These are phyloP conservation scores for Chaetomium sp. DNA, from an alignment of 2,329 filamentous ascomycete species.

Conservation along the genomic window DNA sequence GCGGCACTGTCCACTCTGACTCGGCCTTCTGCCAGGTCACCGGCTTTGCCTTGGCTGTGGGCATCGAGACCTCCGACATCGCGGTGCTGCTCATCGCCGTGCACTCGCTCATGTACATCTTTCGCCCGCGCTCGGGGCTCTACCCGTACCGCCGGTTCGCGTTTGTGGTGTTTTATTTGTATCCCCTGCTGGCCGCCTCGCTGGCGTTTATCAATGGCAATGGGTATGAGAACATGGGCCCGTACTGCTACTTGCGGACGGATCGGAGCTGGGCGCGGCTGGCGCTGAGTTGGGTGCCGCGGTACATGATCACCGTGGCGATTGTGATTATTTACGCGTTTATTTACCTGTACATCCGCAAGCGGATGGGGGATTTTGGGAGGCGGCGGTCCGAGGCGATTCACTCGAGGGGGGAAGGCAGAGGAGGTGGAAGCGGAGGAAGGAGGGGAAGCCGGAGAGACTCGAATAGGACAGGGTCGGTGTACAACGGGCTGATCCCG, in stretches of 20 bases:
- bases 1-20: constrained; percentile 42
- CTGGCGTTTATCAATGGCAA: constrained; percentile 55
- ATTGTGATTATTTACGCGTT: constrained; percentile 60
- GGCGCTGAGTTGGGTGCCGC: constrained; percentile 64
- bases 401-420: background rate
- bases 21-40: constrained; percentile 59
- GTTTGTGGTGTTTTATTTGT: constrained; percentile 48
- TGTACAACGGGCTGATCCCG: constrained; percentile 30
- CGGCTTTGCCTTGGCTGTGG: constrained; percentile 60
- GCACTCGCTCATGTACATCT: constrained; percentile 67
- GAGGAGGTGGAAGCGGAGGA: no score
- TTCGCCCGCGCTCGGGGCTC: constrained; percentile 57
- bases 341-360: constrained; percentile 62
- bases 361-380: constrained; percentile 37
- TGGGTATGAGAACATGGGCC: constrained; percentile 56
- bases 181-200: constrained; percentile 54
- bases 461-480: constrained; percentile 10
- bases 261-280: constrained; percentile 63
- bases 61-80: constrained; percentile 65
- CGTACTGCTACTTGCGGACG: constrained; percentile 64
- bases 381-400: constrained; percentile 21
- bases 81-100: constrained; percentile 66
- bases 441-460: background rate
- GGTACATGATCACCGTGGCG: constrained; percentile 59
- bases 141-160: constrained; percentile 60